These are phyloP conservation scores for Beauveria bassiana DNA, from an alignment of 2,329 filamentous ascomycete genomes.

Conservation along the genomic window DNA sequence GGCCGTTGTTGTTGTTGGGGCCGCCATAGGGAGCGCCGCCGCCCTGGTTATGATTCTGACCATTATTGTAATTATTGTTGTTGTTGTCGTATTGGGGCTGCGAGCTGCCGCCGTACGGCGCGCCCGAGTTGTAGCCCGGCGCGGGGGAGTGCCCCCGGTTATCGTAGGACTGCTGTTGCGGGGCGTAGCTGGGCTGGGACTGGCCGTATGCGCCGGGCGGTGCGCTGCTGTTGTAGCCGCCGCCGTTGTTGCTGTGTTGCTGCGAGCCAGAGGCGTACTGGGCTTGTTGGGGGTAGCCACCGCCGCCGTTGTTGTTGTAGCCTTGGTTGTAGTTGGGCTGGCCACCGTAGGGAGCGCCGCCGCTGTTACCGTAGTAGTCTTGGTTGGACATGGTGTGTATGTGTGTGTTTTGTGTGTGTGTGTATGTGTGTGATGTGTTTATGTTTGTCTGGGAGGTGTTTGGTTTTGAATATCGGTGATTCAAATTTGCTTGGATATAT, in stretches of 20 bases:
- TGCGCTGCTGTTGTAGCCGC: not conserved
- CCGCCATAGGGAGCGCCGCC: conserved; percentile 17
- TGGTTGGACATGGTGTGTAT: conserved; percentile 26
- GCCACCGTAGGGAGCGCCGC: conserved; percentile 13
- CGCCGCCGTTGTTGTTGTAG: conserved; percentile 8
- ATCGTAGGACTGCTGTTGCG: conserved; percentile 7
- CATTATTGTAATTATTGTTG: conserved; percentile 16
- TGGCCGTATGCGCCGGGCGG: conserved; percentile 3
- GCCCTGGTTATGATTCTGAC: conserved; percentile 15
- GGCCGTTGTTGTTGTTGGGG: conserved; percentile 16
- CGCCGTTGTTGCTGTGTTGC: not conserved
- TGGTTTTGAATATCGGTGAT: too few species aligned
- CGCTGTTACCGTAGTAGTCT: conserved; percentile 30
- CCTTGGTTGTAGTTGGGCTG: conserved; percentile 7
- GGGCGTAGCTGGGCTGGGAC: conserved; percentile 7
- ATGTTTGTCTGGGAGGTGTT: not conserved
- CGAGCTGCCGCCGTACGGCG: conserved; percentile 23
- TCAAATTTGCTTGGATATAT: not conserved
- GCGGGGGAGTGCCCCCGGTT: conserved; percentile 15
- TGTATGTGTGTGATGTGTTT: not conserved
- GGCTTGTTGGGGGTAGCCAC: conserved; percentile 15
- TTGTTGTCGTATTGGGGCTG: conserved; percentile 15
- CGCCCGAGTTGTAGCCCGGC: conserved; percentile 18
- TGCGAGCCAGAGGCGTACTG: conserved; percentile 7
- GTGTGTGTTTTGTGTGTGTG: not conserved